phyloP scores from a whole-genome alignment of 352 stramenopile species.

The Lagenidium giganteum region DNA sequence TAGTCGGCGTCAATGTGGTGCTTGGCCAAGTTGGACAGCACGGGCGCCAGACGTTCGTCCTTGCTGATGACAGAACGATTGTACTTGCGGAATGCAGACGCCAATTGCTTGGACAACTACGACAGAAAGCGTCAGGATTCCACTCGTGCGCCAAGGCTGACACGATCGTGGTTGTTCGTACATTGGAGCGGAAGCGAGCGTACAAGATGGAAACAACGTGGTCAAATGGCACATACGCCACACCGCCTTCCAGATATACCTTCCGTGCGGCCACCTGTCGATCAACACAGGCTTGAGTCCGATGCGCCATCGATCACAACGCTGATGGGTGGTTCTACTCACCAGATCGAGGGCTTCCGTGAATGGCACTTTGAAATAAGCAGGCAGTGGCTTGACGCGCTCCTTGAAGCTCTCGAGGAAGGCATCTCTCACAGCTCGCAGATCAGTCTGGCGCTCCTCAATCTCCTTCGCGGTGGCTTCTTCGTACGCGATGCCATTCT shows the following conservation, averaged over 20 bases:
- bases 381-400: slow-evolving; percentile 28
- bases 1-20: slow-evolving; percentile 92
- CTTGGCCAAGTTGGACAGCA: slow-evolving; percentile 93
- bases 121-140: too few species aligned
- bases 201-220: slow-evolving; percentile 92
- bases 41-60: slow-evolving; percentile 87
- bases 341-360: slow-evolving; percentile 92
- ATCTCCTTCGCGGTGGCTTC: slow-evolving; percentile 53
- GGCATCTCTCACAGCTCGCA: slow-evolving; percentile 55
- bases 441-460: slow-evolving; percentile 33
- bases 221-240: slow-evolving; percentile 92
- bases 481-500: slow-evolving; percentile 59
- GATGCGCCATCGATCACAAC: too few species aligned
- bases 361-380: slow-evolving; percentile 96
- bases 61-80: slow-evolving; percentile 76
- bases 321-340: too few species aligned
- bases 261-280: slow-evolving; percentile 65
- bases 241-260: slow-evolving; percentile 90
- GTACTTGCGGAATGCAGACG: slow-evolving; percentile 71
- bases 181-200: slow-evolving; percentile 81
- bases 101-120: slow-evolving; percentile 84
- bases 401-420: slow-evolving; percentile 39
- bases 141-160: too few species aligned
- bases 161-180: too few species aligned
- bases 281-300: too few species aligned